These are phyloP conservation scores for Murraya koenigii DNA, from an alignment of 345 rosid genomes.

Conservation along the genomic window DNA sequence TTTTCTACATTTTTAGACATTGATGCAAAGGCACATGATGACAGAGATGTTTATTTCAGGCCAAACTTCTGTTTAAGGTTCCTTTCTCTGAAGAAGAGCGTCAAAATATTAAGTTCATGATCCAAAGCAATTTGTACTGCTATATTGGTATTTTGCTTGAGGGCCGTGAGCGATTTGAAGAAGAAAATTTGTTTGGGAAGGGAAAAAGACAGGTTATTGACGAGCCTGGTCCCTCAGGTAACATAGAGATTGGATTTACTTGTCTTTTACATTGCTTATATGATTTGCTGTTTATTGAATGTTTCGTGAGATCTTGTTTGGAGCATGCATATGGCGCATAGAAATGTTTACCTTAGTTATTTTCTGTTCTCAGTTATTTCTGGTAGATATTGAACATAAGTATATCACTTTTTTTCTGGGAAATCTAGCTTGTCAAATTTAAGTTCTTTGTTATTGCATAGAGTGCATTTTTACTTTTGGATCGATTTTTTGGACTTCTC, in stretches of 20 bases:
- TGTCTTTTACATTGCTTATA: background rate
- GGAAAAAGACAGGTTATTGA: conserved; percentile 34
- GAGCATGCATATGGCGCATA: background rate
- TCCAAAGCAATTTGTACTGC: conserved; percentile 71
- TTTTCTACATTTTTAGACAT: background rate
- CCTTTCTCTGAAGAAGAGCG: conserved; percentile 82
- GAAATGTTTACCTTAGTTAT: background rate
- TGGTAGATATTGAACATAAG: background rate
- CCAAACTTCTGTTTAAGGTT: conserved; percentile 57
- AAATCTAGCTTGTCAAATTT: background rate
- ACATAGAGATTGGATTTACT: background rate
- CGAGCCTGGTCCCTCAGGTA: conserved; percentile 50
- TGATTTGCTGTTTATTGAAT: background rate
- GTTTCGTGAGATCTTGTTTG: background rate
- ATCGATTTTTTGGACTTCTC: background rate
- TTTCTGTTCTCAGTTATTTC: background rate
- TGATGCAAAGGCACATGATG: conserved; percentile 1
- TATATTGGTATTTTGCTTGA: conserved; percentile 76
- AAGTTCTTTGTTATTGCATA: background rate
- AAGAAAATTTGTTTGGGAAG: conserved; percentile 38
- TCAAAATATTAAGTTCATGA: conserved; percentile 58
- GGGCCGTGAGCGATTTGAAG: conserved; percentile 65
- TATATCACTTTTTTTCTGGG: background rate
- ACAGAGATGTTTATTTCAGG: conserved; percentile 48
- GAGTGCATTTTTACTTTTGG: background rate